Base-by-base conservation (phyloP, 75 land plant species). In the Gnetum montanum region DNA sequence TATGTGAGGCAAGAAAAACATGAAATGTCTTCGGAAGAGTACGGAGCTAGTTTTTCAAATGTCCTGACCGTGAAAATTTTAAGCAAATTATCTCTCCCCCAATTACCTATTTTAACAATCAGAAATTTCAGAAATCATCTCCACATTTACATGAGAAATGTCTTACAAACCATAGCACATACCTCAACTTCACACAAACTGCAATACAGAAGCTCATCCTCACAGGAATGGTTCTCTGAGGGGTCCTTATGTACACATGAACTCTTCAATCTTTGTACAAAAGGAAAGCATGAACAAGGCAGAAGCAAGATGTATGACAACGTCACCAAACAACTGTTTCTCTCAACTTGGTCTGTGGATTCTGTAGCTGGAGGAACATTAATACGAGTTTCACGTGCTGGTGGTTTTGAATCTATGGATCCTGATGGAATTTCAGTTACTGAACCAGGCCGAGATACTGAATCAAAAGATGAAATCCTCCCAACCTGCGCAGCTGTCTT, bases 171-270 rank as follows among this genome's bases (percentile, higher is more conserved):
- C n/a, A n/a, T n/a, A n/a, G n/a, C n/a, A 52, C 55, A 16, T 33
- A 52, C 55, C 55, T 52, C 55, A 4, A 52, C 55, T 20, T 52
- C 35, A 52, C 55, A 52, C 36, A 52, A 52, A 36, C 55, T 52
- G 36, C 55, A 52, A 52, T 52, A 52, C 3, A 52, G 36, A 34
- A 52, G 31, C 24, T 52, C 36, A 0, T 52, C 55, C 36, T 52
- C 55, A 33, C 55, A 52, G 10, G 55, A 19, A 33, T 52, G 55
- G 11, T 10, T 23, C 55, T 33, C 55, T 5, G 34, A 52, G 22
- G 55, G 19, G 19, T 20, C 36, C 35, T 33, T 33, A 36, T 24
- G 31, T 31, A 22, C 55, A 52, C 54, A 52, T 18, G 34, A 33
- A 3, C 3, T 33, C 11, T 33, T 52, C 31, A 20, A 29, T 10